Evolutionary conservation across 164 flowering plant genomes (phyloP).

Genomic region (Vitis labrusca): DNA sequence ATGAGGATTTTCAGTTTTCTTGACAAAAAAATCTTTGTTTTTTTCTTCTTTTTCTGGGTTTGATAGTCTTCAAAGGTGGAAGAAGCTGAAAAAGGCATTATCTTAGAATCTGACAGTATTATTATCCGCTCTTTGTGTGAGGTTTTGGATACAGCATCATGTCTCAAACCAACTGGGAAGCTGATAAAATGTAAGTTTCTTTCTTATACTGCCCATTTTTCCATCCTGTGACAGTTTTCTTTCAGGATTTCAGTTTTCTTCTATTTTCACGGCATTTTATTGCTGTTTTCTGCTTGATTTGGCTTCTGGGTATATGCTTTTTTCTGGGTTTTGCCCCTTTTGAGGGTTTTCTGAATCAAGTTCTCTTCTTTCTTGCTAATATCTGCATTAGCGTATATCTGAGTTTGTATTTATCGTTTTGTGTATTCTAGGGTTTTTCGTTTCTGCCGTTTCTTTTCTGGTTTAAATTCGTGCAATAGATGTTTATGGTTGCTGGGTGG

Average conservation of each 20-base stretch:
- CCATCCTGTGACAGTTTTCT: neutral
- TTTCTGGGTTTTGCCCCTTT: constrained; percentile 4
- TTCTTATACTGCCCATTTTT: neutral
- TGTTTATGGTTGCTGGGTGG: neutral
- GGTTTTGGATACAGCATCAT: constrained; percentile 37
- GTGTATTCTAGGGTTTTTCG: constrained; percentile 11
- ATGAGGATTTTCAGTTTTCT: neutral
- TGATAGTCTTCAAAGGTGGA: neutral
- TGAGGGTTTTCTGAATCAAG: constrained; percentile 1
- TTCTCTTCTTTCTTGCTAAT: constrained; percentile 5
- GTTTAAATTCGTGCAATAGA: neutral
- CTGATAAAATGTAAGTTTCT: constrained; percentile 65
- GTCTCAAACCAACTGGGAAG: constrained; percentile 95
- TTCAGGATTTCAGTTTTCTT: constrained; percentile 6
- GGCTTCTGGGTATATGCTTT: constrained; percentile 15
- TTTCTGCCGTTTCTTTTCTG: neutral
- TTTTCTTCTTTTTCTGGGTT: constrained; percentile 1
- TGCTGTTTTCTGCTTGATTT: constrained; percentile 16
- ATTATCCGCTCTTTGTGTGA: constrained; percentile 5
- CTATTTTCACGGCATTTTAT: neutral
- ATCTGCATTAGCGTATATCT: neutral
- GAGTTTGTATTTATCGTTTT: neutral
- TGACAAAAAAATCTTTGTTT: neutral
- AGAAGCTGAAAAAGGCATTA: neutral
- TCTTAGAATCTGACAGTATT: constrained; percentile 13